Base-by-base conservation (phyloP, 192 early-diverging fungal species). In the Dispira simplex region DNA sequence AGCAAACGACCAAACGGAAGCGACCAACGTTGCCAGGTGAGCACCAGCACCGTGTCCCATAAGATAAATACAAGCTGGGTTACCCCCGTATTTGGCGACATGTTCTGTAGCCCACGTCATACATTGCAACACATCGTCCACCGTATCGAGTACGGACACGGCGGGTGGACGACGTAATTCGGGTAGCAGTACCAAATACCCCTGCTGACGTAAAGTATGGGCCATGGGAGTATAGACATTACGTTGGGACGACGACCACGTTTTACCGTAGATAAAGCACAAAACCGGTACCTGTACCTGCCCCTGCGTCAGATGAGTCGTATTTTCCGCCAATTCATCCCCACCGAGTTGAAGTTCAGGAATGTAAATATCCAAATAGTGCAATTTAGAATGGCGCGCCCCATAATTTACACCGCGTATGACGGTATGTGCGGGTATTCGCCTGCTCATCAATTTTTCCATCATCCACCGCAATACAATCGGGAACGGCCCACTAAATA, bases 41-140 rank as follows among this genome's bases (percentile, higher is more conserved):
- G 54, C 54, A 9, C 54, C 54, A 9, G 54, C 54, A 13, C 54
- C 54, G 54, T 56, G 54, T 21, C 54, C 54, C 54, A 56, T 56
- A 14, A 56, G 54, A 28, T 23, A 56, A 14, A 56, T 21, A 25
- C 25, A 27, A 21, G 54, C 4, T 25, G 54, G 54, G 25, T 21
- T 28, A 28, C 54, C 54, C 1, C 54, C 54, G 54, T 56, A 56
- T 13, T 26, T 18, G 23, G 54, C 20, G 18, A 26, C 54, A 26
- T 56, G 13, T 8, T 28, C 8, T 8, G 13, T 26, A 3, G 28
- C 13, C 54, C 54, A 56, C 20, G 23, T 14, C 11, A 56, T 21
- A 56, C 54, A 56, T 21, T 56, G 54, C 2, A 56, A 28, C 9
- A 28, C 28, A 9, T 56, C 54, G 9, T 56, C 23, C 20, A 56